Percentiles rank a stretch among this genome's conserved stretches.
phyloP scores from a whole-genome alignment of 2,329 filamentous ascomycete species.

The Trichoderma sp. region DNA sequence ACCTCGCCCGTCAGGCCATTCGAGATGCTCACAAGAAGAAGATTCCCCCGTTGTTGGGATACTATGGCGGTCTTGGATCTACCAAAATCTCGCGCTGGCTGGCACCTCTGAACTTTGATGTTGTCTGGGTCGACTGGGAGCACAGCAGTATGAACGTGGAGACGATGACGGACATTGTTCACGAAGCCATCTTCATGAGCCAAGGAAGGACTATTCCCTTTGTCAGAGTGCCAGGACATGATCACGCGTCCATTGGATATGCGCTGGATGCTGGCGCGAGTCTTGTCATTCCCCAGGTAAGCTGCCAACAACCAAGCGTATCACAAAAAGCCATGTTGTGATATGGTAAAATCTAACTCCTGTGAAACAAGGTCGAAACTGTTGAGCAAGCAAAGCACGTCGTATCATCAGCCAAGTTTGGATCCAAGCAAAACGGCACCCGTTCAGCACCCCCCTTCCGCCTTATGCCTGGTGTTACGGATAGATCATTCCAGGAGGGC shows the following conservation, averaged over 20 bases:
- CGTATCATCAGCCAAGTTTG: conserved; percentile 43
- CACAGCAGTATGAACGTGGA: conserved; percentile 45
- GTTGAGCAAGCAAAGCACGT: conserved; percentile 45
- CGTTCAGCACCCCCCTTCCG: conserved; percentile 47
- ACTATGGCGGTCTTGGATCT: conserved; percentile 41
- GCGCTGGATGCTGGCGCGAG: conserved; percentile 49
- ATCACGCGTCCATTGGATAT: conserved; percentile 45
- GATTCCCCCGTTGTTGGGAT: conserved; percentile 43
- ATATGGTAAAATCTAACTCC: neutral
- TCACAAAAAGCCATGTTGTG: neutral
- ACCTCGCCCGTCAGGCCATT: conserved; percentile 43
- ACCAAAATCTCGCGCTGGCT: conserved; percentile 39
- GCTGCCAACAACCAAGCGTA: neutral
- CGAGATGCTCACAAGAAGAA: conserved; percentile 45
- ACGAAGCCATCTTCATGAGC: conserved; percentile 46
- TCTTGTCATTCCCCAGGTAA: conserved; percentile 42
- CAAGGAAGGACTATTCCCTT: conserved; percentile 44
- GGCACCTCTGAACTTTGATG: conserved; percentile 43
- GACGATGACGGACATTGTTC: conserved; percentile 50
- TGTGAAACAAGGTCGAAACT: conserved; percentile 37
- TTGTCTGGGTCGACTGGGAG: conserved; percentile 48
- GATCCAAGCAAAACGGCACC: conserved; percentile 37
- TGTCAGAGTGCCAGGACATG: conserved; percentile 45
- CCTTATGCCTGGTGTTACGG: conserved; percentile 39
- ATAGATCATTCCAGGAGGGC: conserved; percentile 33